Base-by-base conservation (phyloP, 1,139 yeast species). In the Lodderomyces pseudojiufengensis region DNA sequence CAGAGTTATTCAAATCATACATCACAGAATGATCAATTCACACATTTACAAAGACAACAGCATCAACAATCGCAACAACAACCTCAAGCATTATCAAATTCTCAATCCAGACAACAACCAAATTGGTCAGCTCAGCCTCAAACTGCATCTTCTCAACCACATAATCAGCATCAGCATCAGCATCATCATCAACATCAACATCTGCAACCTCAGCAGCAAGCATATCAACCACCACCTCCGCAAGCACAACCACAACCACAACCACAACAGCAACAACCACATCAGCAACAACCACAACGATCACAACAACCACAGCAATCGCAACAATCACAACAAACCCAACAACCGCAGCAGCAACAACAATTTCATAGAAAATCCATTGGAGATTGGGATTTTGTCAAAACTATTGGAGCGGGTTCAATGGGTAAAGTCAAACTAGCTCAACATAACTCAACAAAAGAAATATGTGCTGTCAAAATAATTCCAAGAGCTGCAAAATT, bases 371-470 rank as follows among this genome's bases (percentile, higher is more conserved):
- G 97, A 46, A 82, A 84, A 44, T 76, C 95, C 5, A 83, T 92
- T 38, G 99, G 98, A 12, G 97, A 94, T 48, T 92, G 98, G 98
- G 95, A 86, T 51, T 90, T 92, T 50, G 75, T 87, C 42, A 88
- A 88, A 57, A 88, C 97, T 1, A 86, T 92, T 33, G 99, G 99
- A 34, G 96, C 97, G 4, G 98, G 99, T 3, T 86, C 96, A 1
- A 92, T 94, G 98, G 99, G 99, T 40, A 95, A 92, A 59, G 99
- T 92, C 35, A 94, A 94, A 59, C 69, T 92, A 32, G 97, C 97
- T 2, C 83, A 79, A 50, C 95, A 90, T 62, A 77, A 84, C 46
- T 59, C 78, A 27, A 86, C 96, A 1, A 76, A 77, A 37, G 96
- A 88, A 54, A 70, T 84, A 20, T 88, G 96, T 61, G 97, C 92